Conservation (phyloP, 331 rosid genomes). For the Rosa hybrid region DNA sequence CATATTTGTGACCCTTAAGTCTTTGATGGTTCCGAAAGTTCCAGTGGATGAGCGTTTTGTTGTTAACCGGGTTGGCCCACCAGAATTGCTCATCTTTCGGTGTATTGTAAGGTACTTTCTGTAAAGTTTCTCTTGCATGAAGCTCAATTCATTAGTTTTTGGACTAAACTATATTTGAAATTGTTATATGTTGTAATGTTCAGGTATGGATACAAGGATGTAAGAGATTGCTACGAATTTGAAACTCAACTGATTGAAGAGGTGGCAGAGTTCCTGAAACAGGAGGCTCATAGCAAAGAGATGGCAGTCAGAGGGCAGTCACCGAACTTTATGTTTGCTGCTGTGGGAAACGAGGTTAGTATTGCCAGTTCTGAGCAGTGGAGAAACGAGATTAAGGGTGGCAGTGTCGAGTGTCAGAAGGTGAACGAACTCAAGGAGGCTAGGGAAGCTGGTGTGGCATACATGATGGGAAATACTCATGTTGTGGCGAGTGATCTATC, state of each 20-base stretch:
- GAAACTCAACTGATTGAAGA: constrained; percentile 22
- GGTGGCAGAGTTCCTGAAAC: constrained; percentile 23
- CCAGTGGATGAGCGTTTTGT: constrained; percentile 27
- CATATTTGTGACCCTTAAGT: constrained; percentile 30
- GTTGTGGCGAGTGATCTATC: constrained; percentile 36
- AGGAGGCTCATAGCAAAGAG: background rate
- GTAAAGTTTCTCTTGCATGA: background rate
- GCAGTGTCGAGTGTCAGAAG: constrained; percentile 2
- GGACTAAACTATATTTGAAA: background rate
- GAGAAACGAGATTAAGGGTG: background rate
- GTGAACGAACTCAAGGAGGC: constrained; percentile 26
- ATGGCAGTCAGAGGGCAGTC: constrained; percentile 8
- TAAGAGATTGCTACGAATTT: constrained; percentile 28
- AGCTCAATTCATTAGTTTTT: background rate
- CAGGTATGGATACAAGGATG: constrained; percentile 40
- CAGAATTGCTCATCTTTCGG: constrained; percentile 25
- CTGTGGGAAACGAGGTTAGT: background rate
- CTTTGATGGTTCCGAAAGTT: constrained; percentile 32
- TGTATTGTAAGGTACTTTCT: constrained; percentile 30
- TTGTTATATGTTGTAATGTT: background rate
- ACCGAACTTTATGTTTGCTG: background rate
- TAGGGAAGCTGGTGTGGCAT: constrained; percentile 37
- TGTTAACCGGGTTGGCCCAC: constrained; percentile 29
- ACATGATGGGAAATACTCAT: constrained; percentile 31
- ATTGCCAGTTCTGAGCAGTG: background rate